These are phyloP conservation scores for Chaetomiaceae sp. DNA, from an alignment of 2,329 filamentous ascomycete genomes.

Conservation along the genomic window DNA sequence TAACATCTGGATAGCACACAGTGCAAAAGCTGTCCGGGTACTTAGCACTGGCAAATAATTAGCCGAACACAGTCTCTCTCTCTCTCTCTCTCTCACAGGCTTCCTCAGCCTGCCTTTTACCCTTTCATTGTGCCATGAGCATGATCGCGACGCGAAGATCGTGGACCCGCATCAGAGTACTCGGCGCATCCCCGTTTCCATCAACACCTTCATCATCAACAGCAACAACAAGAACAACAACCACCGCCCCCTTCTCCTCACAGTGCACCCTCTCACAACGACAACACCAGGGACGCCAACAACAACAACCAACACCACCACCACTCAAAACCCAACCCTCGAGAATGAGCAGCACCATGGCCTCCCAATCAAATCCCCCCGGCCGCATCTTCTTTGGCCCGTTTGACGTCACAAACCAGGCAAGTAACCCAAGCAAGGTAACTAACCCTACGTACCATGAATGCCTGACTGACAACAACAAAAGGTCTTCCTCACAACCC, in stretches of 20 bases:
- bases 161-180: not conserved
- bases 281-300: not conserved
- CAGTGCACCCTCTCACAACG: too few species aligned
- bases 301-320: not conserved
- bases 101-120: too few species aligned
- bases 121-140: not conserved
- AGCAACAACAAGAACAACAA: not conserved
- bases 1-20: too few species aligned
- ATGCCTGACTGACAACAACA: too few species aligned
- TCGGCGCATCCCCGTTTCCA: not conserved
- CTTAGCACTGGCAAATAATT: too few species aligned
- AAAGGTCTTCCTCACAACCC: constrained; percentile 87
- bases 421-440: too few species aligned
- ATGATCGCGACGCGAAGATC: constrained; percentile 1
- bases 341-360: constrained; percentile 17
- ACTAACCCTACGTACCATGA: too few species aligned
- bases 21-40: too few species aligned
- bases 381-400: constrained; percentile 61
- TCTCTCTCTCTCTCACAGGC: too few species aligned
- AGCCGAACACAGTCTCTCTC: too few species aligned
- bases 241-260: too few species aligned
- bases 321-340: not conserved
- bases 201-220: not conserved
- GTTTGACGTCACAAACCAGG: constrained; percentile 71
- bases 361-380: constrained; percentile 8